A percentile compares a stretch with the other conserved stretches of the same genome.
Evolutionary conservation across 2,329 filamentous ascomycete species (phyloP).

Genomic region (Penicillium brasilianum): DNA sequence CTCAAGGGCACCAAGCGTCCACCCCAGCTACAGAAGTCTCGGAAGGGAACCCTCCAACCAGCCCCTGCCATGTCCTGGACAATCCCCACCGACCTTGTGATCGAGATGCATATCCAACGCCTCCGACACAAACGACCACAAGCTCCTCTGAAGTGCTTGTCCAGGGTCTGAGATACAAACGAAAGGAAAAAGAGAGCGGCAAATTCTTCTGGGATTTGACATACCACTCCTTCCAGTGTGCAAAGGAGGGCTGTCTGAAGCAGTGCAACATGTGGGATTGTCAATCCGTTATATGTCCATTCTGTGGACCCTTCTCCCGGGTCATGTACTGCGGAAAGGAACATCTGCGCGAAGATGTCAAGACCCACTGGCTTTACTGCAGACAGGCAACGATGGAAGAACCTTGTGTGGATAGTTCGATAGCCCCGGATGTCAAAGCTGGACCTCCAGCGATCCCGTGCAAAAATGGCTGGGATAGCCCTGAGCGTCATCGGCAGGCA

Average conservation of each 20-base stretch:
- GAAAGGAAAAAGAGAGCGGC: not conserved
- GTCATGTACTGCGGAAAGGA: conserved; percentile 46
- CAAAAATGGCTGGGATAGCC: conserved; percentile 36
- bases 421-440: conserved; percentile 27
- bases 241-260: conserved; percentile 33
- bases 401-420: conserved; percentile 26
- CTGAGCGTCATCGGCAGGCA: conserved; percentile 45
- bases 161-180: not conserved
- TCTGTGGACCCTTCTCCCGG: conserved; percentile 46
- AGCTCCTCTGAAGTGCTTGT: not conserved
- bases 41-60: not conserved
- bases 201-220: conserved; percentile 51
- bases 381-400: conserved; percentile 28
- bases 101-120: conserved; percentile 6
- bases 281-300: conserved; percentile 43
- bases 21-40: not conserved
- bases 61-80: no score
- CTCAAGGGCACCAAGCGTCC: conserved; percentile 3
- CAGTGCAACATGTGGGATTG: conserved; percentile 40
- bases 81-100: not conserved
- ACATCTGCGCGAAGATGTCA: conserved; percentile 43
- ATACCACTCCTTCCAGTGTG: conserved; percentile 55
- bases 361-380: conserved; percentile 43
- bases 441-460: conserved; percentile 36
- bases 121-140: not conserved